These are phyloP conservation scores for Gymnopus androsaceus DNA, from an alignment of 1,284 basidiomycete genomes.

Conservation along the genomic window DNA sequence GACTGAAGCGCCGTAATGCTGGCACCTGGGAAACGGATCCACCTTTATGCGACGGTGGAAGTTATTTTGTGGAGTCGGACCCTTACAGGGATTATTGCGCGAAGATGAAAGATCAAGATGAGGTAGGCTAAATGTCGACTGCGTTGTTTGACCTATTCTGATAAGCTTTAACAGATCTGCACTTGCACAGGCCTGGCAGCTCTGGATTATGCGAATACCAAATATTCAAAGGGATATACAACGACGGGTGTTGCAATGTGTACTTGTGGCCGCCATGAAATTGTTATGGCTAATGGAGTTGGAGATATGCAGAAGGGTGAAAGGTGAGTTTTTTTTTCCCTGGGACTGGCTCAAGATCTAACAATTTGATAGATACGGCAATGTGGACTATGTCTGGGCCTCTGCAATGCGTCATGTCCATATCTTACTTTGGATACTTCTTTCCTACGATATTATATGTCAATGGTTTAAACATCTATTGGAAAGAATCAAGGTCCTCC, in stretches of 20 bases:
- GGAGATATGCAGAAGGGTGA: neutral
- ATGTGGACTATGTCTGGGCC: conserved; percentile 10
- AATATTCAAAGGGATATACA: too few relatives aligned
- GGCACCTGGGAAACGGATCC: neutral
- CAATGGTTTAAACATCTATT: conserved; percentile 19
- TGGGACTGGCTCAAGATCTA: neutral
- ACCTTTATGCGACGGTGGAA: too few relatives aligned
- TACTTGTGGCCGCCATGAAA: neutral
- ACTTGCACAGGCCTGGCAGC: conserved; percentile 6
- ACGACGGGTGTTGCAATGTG: conserved; percentile 9
- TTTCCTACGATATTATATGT: conserved; percentile 27
- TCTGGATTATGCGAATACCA: conserved; percentile 1
- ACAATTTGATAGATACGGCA: conserved; percentile 5
- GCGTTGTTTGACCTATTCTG: neutral
- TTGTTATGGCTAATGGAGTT: neutral
- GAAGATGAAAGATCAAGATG: neutral
- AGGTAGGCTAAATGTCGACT: neutral
- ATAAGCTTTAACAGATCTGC: neutral
- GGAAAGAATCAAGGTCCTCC: conserved; percentile 9
- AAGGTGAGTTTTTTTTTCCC: neutral
- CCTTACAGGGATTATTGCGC: neutral
- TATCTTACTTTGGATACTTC: neutral
- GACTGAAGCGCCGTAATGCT: neutral
- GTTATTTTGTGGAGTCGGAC: neutral
- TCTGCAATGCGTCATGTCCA: conserved; percentile 3